A percentile compares a stretch with the other conserved stretches of the same genome.
phyloP scores from a whole-genome alignment of 192 early-diverging fungal species.

The Lobosporangium transversale region DNA sequence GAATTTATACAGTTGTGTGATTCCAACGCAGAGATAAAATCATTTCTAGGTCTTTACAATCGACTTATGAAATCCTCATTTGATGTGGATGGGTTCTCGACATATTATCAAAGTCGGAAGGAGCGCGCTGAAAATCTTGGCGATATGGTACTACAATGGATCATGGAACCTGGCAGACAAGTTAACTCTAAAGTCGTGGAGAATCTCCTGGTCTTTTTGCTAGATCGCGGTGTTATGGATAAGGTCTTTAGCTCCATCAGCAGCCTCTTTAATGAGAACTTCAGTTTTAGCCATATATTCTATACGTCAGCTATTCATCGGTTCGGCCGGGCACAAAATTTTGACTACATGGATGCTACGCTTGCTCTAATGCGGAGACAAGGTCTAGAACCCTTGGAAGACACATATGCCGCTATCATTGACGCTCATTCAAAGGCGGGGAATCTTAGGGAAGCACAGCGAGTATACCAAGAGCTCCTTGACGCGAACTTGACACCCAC shows the following conservation, averaged over 20 bases:
- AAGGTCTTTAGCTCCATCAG: constrained; percentile 19
- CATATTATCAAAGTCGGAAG: constrained; percentile 38
- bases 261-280: constrained; percentile 10
- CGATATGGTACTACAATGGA: constrained; percentile 15
- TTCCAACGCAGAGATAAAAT: constrained; percentile 42
- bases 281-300: constrained; percentile 28
- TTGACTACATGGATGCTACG: constrained; percentile 42
- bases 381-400: constrained; percentile 34
- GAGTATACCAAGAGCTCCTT: constrained; percentile 36
- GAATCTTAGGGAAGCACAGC: constrained; percentile 40
- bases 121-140: constrained; percentile 11
- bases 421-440: constrained; percentile 46
- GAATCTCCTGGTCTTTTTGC: constrained; percentile 28
- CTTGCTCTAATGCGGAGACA: constrained; percentile 36
- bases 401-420: constrained; percentile 39
- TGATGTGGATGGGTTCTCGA: constrained; percentile 33
- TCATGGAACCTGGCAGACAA: background rate
- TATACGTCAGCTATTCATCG: constrained; percentile 39
- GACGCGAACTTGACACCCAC: constrained; percentile 24
- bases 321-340: constrained; percentile 26
- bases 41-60: constrained; percentile 13
- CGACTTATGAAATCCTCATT: constrained; percentile 17
- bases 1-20: constrained; percentile 36
- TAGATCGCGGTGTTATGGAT: constrained; percentile 21
- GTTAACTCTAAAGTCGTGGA: constrained; percentile 19